phyloP scores from a whole-genome alignment of 73 alveolate species.

The Paramecium sonneborni region DNA sequence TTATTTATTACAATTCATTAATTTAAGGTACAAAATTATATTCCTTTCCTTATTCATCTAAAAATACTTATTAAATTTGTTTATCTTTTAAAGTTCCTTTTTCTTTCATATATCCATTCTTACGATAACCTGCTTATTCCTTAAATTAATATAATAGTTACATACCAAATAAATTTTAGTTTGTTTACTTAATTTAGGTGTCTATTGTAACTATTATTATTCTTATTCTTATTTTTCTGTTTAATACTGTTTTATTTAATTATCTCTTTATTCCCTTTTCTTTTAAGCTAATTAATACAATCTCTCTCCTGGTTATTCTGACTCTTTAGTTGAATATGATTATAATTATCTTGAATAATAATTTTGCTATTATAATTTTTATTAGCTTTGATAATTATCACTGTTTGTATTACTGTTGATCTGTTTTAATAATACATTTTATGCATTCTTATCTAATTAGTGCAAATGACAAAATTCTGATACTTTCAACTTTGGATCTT shows the following conservation, averaged over 20 bases:
- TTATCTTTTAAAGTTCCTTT: not conserved
- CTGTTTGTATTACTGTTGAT: not conserved
- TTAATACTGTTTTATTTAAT: not conserved
- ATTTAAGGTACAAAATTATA: constrained; percentile 14
- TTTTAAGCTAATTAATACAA: constrained; percentile 6
- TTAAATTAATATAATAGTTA: not conserved
- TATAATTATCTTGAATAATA: not conserved
- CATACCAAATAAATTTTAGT: not conserved
- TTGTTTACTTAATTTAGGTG: not conserved
- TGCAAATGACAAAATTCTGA: constrained; percentile 19
- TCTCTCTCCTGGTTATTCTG: constrained; percentile 20
- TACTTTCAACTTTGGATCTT: constrained; percentile 19
- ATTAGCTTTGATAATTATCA: not conserved
- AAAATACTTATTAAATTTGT: not conserved
- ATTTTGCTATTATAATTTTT: too few relatives aligned
- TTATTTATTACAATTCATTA: not conserved
- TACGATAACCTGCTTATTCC: not conserved
- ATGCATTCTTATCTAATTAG: not conserved
- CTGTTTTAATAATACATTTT: not conserved
- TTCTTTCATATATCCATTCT: constrained; percentile 17
- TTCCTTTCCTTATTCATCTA: not conserved
- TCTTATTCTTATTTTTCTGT: not conserved
- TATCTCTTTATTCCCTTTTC: not conserved
- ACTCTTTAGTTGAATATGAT: constrained; percentile 19
- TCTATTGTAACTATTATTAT: not conserved